These are phyloP conservation scores for Pseudohalonectria lignicola DNA, from an alignment of 2,329 filamentous ascomycete genomes.

Conservation along the genomic window DNA sequence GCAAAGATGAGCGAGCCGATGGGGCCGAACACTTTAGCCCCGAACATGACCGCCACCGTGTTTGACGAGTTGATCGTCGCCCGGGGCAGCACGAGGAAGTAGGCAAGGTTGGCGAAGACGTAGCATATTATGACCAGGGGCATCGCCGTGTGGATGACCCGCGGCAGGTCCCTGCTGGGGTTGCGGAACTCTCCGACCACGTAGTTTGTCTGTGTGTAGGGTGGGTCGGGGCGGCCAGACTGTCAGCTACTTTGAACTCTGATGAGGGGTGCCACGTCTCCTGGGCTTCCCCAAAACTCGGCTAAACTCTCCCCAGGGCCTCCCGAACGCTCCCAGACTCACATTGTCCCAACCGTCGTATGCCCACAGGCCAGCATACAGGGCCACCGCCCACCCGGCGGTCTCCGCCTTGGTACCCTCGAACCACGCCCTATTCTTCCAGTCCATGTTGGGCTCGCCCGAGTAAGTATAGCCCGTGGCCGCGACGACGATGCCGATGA, in stretches of 20 bases:
- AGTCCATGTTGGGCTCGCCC: slow-evolving; percentile 66
- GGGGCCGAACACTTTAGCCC: slow-evolving; percentile 77
- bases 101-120: slow-evolving; percentile 81
- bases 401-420: slow-evolving; percentile 69
- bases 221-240: too few species aligned
- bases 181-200: slow-evolving; percentile 96
- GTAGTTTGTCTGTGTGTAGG: slow-evolving; percentile 67
- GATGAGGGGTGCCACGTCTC: too few species aligned
- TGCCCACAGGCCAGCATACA: slow-evolving; percentile 95
- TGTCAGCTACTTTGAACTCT: too few species aligned
- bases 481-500: slow-evolving; percentile 83
- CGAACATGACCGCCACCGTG: slow-evolving; percentile 93
- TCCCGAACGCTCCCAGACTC: too few species aligned
- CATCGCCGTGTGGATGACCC: slow-evolving; percentile 94
- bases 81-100: slow-evolving; percentile 85
- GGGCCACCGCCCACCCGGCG: slow-evolving; percentile 82
- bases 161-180: slow-evolving; percentile 76
- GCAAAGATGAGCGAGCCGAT: slow-evolving; percentile 75
- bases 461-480: slow-evolving; percentile 71
- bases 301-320: too few species aligned
- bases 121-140: slow-evolving; percentile 87
- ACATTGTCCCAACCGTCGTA: slow-evolving; percentile 99
- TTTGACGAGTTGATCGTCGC: slow-evolving; percentile 75
- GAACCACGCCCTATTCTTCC: slow-evolving; percentile 86
- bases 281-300: too few species aligned